Evolutionary conservation across 1,139 yeast species (phyloP), one percentile per base, ranked within the genome.

Genomic region (Sugiyamaella novakii): DNA sequence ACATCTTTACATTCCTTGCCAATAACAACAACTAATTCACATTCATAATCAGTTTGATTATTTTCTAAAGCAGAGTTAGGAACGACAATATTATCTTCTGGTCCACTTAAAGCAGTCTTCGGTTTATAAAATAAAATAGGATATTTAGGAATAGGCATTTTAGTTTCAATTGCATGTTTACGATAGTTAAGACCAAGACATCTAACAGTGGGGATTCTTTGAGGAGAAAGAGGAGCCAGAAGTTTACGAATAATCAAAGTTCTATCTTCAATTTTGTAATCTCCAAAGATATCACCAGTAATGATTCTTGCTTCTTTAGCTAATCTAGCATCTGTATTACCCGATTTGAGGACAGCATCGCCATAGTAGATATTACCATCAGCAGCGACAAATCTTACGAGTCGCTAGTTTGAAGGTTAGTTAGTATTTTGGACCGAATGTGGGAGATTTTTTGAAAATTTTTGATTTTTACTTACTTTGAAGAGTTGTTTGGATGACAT

Each of bases 1-100:
- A 79, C 77, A 54, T 77, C 70, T 52, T 65, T 68, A 28, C 78
- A 77, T 7, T 65, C 57, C 58, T 72, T 75, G n/a, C 83, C 82
- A 51, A 78, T 77, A 4, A 78, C 76, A 21, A 76, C 73, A 7
- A 75, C 79, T 36, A 78, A 70, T 57, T 78, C 83, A 37, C 77
- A 77, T 57, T 78, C 83, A 56, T 78, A 78, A 57, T 79, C 83
- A 18, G 48, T 56, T 73, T 79, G n/a, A 76, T 76, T 55, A 72
- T 62, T 35, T 54, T 52, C 27, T 24, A 29, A 24, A 11, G 44
- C 44, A 7, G 46, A 15, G 8, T 22, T 33, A 15, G 80, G 80
- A 15, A 78, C 74, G 6, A 64, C 63, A 37, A 77, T 70, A n/a
- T 64, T 65, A 46, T 65, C 72, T 17, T 53, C 54, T 6, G 77